phyloP scores from a whole-genome alignment of 768 basidiomycete species.

The Clitopilus passeckerianus region DNA sequence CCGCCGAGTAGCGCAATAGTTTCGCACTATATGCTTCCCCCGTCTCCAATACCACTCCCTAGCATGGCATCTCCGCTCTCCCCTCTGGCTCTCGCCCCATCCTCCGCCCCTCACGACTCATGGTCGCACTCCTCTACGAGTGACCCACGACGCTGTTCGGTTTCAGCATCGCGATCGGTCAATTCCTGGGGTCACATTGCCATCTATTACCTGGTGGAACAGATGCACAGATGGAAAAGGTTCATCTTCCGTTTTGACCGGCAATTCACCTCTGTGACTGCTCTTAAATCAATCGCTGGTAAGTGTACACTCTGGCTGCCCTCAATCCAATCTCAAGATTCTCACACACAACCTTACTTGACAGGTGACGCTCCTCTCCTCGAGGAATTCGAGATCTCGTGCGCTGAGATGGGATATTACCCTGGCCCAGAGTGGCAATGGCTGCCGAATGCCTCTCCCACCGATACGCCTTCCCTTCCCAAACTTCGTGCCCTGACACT shows the following conservation, averaged over 20 bases:
- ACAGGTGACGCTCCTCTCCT: conserved; percentile 70
- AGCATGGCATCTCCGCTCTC: conserved; percentile 30
- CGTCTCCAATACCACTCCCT: conserved; percentile 21
- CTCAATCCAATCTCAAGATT: conserved; percentile 3
- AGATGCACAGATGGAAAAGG: conserved; percentile 79
- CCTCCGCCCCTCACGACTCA: conserved; percentile 31
- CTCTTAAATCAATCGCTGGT: conserved; percentile 73
- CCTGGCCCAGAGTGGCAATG: conserved; percentile 59
- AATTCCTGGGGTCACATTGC: conserved; percentile 80
- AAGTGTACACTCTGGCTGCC: conserved; percentile 14
- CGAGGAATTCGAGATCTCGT: conserved; percentile 74
- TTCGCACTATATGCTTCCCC: conserved; percentile 32
- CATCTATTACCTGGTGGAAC: conserved; percentile 72
- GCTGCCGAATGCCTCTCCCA: conserved; percentile 51
- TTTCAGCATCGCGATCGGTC: conserved; percentile 36
- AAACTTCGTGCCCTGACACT: conserved; percentile 55
- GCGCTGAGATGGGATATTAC: conserved; percentile 56
- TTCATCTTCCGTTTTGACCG: conserved; percentile 80
- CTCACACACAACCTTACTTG: conserved; percentile 1
- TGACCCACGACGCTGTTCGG: conserved; percentile 15
- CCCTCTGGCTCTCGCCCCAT: conserved; percentile 44
- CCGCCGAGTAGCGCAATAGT: conserved; percentile 17
- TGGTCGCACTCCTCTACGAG: conserved; percentile 28
- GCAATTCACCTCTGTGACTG: conserved; percentile 68
- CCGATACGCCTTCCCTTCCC: conserved; percentile 31